Evolutionary conservation across 148 eudicot genomes (phyloP).

Genomic region (Heliamphora exappendiculata): DNA sequence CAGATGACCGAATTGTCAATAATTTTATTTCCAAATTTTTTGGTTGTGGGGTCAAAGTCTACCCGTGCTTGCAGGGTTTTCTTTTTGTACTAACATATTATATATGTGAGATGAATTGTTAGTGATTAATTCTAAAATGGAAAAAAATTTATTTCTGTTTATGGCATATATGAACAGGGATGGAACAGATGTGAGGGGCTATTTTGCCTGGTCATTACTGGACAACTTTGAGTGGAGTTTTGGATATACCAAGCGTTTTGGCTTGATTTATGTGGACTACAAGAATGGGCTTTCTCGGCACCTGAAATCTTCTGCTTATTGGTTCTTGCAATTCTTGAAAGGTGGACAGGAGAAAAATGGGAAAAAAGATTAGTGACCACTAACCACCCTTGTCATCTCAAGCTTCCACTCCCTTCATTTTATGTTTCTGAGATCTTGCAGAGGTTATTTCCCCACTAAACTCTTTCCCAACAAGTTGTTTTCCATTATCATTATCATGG

Average conservation of each 20-base stretch:
- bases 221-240: slow-evolving; percentile 72
- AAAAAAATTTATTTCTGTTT: neutral
- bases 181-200: slow-evolving; percentile 67
- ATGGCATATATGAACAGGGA: slow-evolving; percentile 36
- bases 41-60: neutral
- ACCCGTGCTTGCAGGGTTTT: neutral
- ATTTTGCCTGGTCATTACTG: too few relatives aligned
- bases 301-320: slow-evolving; percentile 71
- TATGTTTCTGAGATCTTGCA: too few relatives aligned
- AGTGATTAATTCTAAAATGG: neutral
- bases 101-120: neutral
- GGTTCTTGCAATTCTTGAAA: slow-evolving; percentile 67
- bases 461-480: too few relatives aligned
- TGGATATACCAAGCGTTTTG: slow-evolving; percentile 77
- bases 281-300: slow-evolving; percentile 65
- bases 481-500: too few relatives aligned
- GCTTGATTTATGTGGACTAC: slow-evolving; percentile 66
- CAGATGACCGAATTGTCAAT: neutral
- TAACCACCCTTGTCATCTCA: neutral
- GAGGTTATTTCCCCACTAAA: too few relatives aligned
- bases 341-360: slow-evolving; percentile 41
- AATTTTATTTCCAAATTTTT: neutral
- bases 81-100: neutral
- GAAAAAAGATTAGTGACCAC: slow-evolving; percentile 30
- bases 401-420: neutral